phyloP scores from a whole-genome alignment of 208 protist genomes.

The Crithidia fasciculata region DNA sequence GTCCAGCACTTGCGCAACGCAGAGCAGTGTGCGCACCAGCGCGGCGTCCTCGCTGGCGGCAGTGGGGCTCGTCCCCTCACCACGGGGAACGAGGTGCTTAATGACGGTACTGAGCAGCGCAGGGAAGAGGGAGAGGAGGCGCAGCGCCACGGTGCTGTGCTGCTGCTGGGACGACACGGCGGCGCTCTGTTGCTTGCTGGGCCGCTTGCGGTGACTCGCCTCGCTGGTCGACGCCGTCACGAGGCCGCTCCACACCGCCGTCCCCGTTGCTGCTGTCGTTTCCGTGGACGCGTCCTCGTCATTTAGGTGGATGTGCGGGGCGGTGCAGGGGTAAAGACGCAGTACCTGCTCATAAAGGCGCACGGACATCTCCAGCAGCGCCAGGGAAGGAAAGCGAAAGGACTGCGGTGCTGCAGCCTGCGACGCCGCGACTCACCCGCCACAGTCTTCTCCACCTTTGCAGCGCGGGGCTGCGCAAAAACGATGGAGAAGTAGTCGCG shows the following conservation, averaged over 20 bases:
- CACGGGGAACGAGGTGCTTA: constrained; percentile 14
- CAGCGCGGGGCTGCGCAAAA: constrained; percentile 7
- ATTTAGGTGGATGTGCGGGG: constrained; percentile 1
- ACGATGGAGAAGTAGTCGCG: constrained; percentile 58
- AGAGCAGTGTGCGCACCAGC: constrained; percentile 28
- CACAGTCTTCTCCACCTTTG: no score
- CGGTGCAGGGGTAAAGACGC: constrained; percentile 31
- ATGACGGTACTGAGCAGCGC: constrained; percentile 22
- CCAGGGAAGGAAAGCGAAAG: constrained; percentile 25
- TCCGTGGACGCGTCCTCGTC: not conserved
- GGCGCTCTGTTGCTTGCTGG: no score
- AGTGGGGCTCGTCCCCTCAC: not conserved
- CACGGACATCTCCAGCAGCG: constrained; percentile 29
- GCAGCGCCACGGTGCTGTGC: constrained; percentile 23
- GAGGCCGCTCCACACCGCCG: not conserved
- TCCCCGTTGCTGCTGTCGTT: not conserved
- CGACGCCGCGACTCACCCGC: no score
- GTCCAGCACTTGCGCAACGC: constrained; percentile 24
- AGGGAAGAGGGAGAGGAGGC: constrained; percentile 29
- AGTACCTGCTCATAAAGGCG: constrained; percentile 27
- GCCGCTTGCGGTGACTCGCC: no score
- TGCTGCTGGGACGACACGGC: constrained; percentile 2
- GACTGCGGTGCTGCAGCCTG: not conserved
- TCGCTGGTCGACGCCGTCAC: not conserved
- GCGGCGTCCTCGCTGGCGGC: constrained; percentile 19